Conservation (phyloP, 2,329 filamentous ascomycete genomes). For the Thermomyces lanuginosus region DNA sequence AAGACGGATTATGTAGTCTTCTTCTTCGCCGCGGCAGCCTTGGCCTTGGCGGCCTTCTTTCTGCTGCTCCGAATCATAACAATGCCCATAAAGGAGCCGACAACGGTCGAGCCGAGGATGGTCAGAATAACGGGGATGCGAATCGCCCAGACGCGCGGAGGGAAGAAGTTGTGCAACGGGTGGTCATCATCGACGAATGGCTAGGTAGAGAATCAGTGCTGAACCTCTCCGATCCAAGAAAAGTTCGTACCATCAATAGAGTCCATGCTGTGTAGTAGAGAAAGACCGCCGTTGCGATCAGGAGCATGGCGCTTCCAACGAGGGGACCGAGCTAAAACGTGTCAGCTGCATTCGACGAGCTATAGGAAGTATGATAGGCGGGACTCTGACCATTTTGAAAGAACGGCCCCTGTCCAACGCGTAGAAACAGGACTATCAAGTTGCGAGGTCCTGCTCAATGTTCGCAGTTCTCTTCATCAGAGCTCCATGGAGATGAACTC, state of each 20-base stretch:
- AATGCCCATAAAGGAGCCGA: conserved; percentile 86
- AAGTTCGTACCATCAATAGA: conserved; percentile 64
- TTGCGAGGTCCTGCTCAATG: too few relatives aligned
- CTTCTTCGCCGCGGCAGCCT: conserved; percentile 74
- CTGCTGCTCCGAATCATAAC: conserved; percentile 98
- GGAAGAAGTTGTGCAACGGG: conserved; percentile 86
- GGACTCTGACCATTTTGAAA: background rate
- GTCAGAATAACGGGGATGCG: conserved; percentile 95
- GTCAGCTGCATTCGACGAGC: background rate
- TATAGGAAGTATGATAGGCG: too few relatives aligned
- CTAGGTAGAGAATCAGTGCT: conserved; percentile 31
- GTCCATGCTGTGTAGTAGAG: conserved; percentile 98
- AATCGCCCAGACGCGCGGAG: conserved; percentile 94
- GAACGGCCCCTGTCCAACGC: background rate
- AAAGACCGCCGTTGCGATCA: conserved; percentile 56
- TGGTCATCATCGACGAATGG: conserved; percentile 95
- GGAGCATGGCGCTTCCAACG: conserved; percentile 58
- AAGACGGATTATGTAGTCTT: too few relatives aligned
- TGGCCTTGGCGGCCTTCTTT: conserved; percentile 91
- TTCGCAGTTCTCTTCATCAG: too few relatives aligned
- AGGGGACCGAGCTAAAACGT: conserved; percentile 68
- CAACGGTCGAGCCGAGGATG: conserved; percentile 77
- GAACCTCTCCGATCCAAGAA: background rate
- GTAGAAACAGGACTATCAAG: too few relatives aligned
- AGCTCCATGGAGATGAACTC: background rate